Evolutionary conservation across 1,284 basidiomycete genomes (phyloP).

Genomic region (Mycena citricolor): DNA sequence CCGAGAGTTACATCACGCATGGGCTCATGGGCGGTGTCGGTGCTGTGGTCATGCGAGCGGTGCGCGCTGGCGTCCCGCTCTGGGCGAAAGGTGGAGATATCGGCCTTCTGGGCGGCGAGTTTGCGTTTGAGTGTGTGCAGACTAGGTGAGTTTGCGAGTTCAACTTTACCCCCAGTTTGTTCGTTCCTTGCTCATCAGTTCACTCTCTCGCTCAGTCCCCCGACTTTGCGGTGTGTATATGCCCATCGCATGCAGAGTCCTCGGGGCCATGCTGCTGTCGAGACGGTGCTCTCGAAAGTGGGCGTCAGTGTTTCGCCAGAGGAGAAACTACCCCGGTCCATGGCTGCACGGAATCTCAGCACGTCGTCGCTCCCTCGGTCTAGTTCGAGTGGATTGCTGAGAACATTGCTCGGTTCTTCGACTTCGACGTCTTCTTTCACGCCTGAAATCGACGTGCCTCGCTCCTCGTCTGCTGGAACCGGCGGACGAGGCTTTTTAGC

Average conservation of each 20-base stretch:
- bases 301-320: conserved; percentile 36
- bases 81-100: conserved; percentile 79
- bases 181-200: conserved; percentile 18
- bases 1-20: conserved; percentile 64
- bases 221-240: conserved; percentile 56
- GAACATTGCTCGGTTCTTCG: not conserved
- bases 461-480: not conserved
- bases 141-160: conserved; percentile 40
- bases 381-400: too few relatives aligned
- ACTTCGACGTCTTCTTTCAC: not conserved
- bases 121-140: conserved; percentile 71
- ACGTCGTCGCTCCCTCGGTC: conserved; percentile 3
- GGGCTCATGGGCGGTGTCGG: conserved; percentile 64
- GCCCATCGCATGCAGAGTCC: conserved; percentile 75
- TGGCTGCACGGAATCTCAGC: conserved; percentile 1
- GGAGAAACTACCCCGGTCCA: conserved; percentile 6
- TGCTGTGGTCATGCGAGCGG: conserved; percentile 65
- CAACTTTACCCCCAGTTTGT: conserved; percentile 15
- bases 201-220: not conserved
- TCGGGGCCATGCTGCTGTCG: conserved; percentile 68
- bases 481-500: not conserved
- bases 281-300: conserved; percentile 62
- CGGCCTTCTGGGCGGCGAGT: conserved; percentile 84
- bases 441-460: not conserved
- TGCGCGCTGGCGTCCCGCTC: conserved; percentile 72